Conservation (phyloP, 345 rosid genomes). For the Litchi chinensis region DNA sequence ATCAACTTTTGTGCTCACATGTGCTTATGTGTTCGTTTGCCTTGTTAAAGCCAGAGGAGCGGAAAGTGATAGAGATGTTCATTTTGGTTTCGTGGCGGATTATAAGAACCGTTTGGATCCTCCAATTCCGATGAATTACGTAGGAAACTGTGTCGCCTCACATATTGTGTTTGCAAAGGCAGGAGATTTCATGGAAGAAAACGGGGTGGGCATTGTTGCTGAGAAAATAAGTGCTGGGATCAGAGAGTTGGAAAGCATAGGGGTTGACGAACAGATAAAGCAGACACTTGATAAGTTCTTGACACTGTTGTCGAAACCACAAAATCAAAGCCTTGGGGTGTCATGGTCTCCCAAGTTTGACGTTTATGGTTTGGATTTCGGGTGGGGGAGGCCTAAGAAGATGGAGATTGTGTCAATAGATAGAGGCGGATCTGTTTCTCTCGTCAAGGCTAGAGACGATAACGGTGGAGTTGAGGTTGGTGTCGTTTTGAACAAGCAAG, state of each 20-base stretch:
- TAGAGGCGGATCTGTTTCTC: constrained; percentile 18
- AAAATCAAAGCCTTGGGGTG: background rate
- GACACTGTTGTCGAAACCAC: background rate
- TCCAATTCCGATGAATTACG: constrained; percentile 24
- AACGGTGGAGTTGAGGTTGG: constrained; percentile 28
- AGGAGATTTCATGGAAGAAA: background rate
- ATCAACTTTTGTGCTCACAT: constrained; percentile 29
- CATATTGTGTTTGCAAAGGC: background rate
- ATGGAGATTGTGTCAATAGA: constrained; percentile 27
- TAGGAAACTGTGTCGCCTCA: constrained; percentile 29
- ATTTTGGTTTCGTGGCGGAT: constrained; percentile 28
- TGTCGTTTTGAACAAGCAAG: constrained; percentile 22
- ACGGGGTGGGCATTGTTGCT: background rate
- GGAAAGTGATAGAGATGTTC: background rate
- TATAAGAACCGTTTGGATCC: constrained; percentile 28
- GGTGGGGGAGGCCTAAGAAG: constrained; percentile 29
- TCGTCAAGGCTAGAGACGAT: constrained; percentile 26
- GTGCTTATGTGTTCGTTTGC: constrained; percentile 24
- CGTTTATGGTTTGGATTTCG: too few species aligned
- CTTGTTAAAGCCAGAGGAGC: constrained; percentile 24
- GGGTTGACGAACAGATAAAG: background rate
- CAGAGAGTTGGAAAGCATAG: background rate
- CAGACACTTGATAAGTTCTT: background rate
- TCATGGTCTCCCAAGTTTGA: constrained; percentile 9
- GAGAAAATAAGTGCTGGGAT: background rate